Conservation (phyloP, 768 basidiomycete genomes). For the Suillus discolor region DNA sequence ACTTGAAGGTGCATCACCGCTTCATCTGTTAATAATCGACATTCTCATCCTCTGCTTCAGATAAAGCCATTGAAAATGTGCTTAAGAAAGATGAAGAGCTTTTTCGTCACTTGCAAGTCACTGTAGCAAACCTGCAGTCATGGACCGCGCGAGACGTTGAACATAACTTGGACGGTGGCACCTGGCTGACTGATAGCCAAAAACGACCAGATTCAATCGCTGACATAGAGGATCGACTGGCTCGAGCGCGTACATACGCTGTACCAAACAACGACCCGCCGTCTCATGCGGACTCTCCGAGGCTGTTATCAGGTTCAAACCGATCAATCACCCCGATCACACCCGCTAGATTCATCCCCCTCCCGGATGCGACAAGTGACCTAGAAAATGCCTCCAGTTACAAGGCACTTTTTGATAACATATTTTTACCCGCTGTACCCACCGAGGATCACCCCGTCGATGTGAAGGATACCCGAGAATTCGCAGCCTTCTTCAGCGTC, state of each 20-base stretch:
- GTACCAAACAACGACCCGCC: background rate
- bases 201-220: background rate
- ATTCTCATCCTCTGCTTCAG: constrained; percentile 1
- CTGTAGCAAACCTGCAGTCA: background rate
- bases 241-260: background rate
- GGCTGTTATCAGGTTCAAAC: background rate
- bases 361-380: background rate
- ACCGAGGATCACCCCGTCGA: background rate
- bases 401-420: background rate
- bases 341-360: background rate
- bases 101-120: background rate
- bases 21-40: background rate
- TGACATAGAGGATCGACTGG: background rate
- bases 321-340: background rate
- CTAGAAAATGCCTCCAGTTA: background rate
- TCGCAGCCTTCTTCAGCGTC: constrained; percentile 12
- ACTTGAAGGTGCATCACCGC: background rate
- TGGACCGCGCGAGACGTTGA: background rate
- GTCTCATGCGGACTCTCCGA: background rate
- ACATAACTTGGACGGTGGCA: constrained; percentile 1
- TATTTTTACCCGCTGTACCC: background rate
- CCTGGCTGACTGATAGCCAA: background rate
- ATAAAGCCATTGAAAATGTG: background rate
- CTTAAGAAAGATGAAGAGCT: background rate
- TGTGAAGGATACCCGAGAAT: constrained; percentile 8